phyloP scores from a whole-genome alignment of 192 early-diverging fungal species.

The Mortierella antarctica region DNA sequence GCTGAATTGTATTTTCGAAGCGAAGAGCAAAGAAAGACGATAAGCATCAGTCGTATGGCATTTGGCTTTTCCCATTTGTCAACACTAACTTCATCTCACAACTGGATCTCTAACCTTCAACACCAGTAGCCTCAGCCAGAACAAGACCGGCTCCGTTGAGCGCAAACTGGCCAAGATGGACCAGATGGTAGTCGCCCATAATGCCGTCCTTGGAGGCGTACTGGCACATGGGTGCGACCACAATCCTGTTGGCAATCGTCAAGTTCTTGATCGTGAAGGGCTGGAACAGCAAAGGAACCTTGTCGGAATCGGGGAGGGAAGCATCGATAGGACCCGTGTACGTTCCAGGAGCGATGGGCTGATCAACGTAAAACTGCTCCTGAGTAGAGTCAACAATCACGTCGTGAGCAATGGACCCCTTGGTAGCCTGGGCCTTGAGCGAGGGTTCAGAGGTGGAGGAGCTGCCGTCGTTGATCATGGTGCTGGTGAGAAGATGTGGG shows the following conservation, averaged over 20 bases:
- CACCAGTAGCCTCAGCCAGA: conserved; percentile 83
- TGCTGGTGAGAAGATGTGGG: no score
- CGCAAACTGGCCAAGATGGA: conserved; percentile 78
- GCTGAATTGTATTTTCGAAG: conserved; percentile 27
- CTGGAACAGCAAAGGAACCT: conserved; percentile 63
- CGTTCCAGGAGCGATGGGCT: conserved; percentile 14
- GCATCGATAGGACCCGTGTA: not conserved
- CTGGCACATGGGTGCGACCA: conserved; percentile 88
- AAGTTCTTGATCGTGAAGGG: conserved; percentile 74
- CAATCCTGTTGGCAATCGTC: conserved; percentile 82
- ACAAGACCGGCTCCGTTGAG: conserved; percentile 82
- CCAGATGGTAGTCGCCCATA: conserved; percentile 72
- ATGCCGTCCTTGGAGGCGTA: conserved; percentile 73
- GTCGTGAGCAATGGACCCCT: no score
- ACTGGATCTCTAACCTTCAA: conserved; percentile 33
- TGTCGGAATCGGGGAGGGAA: not conserved
- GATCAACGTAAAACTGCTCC: conserved; percentile 18
- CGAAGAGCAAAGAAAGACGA: no score
- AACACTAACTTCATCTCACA: no score
- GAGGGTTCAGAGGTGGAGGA: no score
- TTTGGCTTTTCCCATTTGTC: no score
- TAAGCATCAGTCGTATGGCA: no score
- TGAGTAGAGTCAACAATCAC: not conserved
- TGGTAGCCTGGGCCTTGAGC: no score
- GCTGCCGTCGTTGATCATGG: no score